Evolutionary conservation across 345 rosid genomes (phyloP).

Genomic region (Acer negundo): DNA sequence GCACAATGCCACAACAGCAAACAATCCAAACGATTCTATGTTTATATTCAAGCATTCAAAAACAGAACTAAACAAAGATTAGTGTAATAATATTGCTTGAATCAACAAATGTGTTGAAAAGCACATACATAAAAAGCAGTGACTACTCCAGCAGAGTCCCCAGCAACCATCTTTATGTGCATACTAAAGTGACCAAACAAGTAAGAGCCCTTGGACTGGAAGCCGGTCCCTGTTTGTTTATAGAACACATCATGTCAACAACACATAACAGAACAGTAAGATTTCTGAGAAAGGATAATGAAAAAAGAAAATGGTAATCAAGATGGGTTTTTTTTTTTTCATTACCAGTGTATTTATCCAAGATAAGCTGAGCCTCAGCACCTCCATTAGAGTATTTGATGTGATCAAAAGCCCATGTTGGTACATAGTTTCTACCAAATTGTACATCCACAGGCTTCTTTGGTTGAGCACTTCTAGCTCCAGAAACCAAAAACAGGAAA

Average conservation of each 20-base stretch:
- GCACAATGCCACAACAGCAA: slow-evolving; percentile 15
- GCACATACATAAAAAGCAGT: slow-evolving; percentile 69
- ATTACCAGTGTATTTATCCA: slow-evolving; percentile 79
- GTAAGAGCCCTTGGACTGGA: slow-evolving; percentile 79
- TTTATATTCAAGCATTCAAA: too few relatives aligned
- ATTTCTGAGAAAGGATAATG: not conserved
- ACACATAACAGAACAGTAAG: not conserved
- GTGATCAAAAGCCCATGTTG: slow-evolving; percentile 93
- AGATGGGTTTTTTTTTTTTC: not conserved
- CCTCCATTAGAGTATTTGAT: slow-evolving; percentile 73
- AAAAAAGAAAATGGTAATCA: not conserved
- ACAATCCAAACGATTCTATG: not conserved
- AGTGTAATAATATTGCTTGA: too few relatives aligned
- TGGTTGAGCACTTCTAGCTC: slow-evolving; percentile 48
- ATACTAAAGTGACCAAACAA: slow-evolving; percentile 86
- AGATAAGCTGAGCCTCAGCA: slow-evolving; percentile 61
- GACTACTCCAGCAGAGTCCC: slow-evolving; percentile 84
- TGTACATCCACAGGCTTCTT: slow-evolving; percentile 58
- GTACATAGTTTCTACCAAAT: slow-evolving; percentile 68
- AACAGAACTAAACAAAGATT: too few relatives aligned
- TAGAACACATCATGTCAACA: not conserved
- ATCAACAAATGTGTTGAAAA: too few relatives aligned
- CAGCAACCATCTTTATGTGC: slow-evolving; percentile 73
- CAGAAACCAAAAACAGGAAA: slow-evolving; percentile 40
- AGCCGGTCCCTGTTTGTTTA: slow-evolving; percentile 65